Percentiles rank a stretch among this genome's conserved stretches.
Evolutionary conservation across 1,139 yeast species (phyloP).

Genomic region (Candida sojae): DNA sequence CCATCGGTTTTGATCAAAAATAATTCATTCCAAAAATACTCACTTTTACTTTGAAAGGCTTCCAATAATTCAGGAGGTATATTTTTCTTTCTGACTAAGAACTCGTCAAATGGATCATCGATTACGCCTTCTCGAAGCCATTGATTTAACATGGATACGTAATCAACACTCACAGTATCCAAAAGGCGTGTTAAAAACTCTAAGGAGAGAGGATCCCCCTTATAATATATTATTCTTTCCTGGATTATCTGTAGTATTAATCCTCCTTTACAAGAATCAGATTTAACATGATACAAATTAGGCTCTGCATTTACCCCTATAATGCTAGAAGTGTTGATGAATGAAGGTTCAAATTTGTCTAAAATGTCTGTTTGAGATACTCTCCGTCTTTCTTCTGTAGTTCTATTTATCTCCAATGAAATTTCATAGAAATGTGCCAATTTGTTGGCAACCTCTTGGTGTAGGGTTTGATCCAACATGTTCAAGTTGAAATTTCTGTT

Average conservation of each 20-base stretch:
- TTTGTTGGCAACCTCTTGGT: conserved; percentile 29
- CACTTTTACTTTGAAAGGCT: conserved; percentile 54
- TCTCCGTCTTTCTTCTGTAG: conserved; percentile 23
- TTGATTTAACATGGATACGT: conserved; percentile 64
- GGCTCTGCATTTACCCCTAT: conserved; percentile 18
- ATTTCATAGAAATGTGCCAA: conserved; percentile 63
- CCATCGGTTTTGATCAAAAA: conserved; percentile 78
- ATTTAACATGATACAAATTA: conserved; percentile 23
- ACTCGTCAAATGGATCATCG: conserved; percentile 82
- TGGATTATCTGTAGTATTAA: conserved; percentile 64
- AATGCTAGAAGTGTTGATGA: conserved; percentile 32
- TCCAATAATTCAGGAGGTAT: conserved; percentile 32
- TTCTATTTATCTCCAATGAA: conserved; percentile 44
- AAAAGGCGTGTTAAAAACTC: conserved; percentile 55
- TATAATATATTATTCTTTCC: conserved; percentile 51
- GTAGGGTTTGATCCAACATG: conserved; percentile 32
- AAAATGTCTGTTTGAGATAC: conserved; percentile 3
- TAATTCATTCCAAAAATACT: conserved; percentile 85
- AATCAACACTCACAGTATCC: conserved; percentile 61
- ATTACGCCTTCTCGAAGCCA: conserved; percentile 82
- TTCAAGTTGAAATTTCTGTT: conserved; percentile 41
- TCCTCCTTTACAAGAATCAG: conserved; percentile 68
- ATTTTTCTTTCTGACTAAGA: conserved; percentile 58
- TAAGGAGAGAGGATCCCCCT: conserved; percentile 67
- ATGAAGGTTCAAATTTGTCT: conserved; percentile 35